Percentiles rank a stretch among this genome's conserved stretches.
phyloP scores from a whole-genome alignment of 108 stramenopile species.

The Aurantiochytrium sp. region DNA sequence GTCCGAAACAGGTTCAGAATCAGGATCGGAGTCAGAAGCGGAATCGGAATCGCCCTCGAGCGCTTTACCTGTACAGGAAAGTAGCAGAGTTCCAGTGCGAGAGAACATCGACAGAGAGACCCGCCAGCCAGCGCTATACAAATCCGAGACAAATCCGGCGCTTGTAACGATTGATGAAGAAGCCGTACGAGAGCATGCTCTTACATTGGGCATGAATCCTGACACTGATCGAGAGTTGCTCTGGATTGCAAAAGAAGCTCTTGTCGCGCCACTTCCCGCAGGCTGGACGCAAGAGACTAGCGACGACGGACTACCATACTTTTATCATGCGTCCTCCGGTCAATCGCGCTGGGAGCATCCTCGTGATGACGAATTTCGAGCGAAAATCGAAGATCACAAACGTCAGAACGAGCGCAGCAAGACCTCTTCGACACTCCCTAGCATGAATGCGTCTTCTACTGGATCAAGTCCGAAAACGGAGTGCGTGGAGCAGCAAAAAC shows the following conservation, averaged over 20 bases:
- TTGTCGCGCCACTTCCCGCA: neutral
- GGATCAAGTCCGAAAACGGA: too few species aligned
- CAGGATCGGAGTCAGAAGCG: neutral
- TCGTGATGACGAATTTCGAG: neutral
- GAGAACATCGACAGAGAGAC: too few species aligned
- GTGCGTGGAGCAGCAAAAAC: too few species aligned
- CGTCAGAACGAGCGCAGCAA: too few species aligned
- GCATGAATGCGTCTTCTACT: too few species aligned
- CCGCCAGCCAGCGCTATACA: too few species aligned
- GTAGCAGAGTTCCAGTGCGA: too few species aligned
- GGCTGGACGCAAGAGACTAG: neutral
- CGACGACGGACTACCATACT: neutral
- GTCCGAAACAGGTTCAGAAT: neutral
- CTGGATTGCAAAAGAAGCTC: neutral
- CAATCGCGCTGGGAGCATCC: neutral
- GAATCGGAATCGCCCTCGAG: too few species aligned
- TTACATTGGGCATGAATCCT: neutral
- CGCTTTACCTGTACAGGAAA: too few species aligned
- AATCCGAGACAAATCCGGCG: neutral
- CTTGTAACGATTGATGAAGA: neutral
- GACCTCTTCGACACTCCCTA: too few species aligned
- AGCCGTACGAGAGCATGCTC: neutral
- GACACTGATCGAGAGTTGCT: neutral
- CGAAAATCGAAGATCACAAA: too few species aligned
- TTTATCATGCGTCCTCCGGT: neutral